Percentiles rank a stretch among this genome's conserved stretches.
These are phyloP conservation scores for Aureobasidium zeae DNA, from an alignment of 2,329 filamentous ascomycete genomes.

Conservation along the genomic window DNA sequence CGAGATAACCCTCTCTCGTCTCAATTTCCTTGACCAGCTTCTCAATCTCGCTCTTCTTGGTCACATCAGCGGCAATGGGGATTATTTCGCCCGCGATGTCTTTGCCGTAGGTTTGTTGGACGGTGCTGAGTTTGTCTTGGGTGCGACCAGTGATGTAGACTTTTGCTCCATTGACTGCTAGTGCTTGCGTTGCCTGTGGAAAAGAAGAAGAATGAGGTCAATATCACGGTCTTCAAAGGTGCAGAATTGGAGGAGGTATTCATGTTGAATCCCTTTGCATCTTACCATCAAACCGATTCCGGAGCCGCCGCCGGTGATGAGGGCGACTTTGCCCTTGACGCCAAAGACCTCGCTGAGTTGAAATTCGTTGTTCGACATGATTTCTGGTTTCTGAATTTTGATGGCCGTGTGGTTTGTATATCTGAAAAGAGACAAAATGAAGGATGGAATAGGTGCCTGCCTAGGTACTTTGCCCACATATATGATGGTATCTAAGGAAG, in stretches of 20 bases:
- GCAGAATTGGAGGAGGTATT: conserved; percentile 21
- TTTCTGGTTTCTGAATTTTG: too few relatives aligned
- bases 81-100: conserved; percentile 39
- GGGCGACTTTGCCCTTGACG: conserved; percentile 32
- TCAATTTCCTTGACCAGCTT: conserved; percentile 35
- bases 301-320: conserved; percentile 39
- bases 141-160: conserved; percentile 42
- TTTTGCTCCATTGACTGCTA: conserved; percentile 30
- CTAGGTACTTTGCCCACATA: not conserved
- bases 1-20: conserved; percentile 36
- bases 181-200: conserved; percentile 30
- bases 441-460: too few relatives aligned
- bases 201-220: too few relatives aligned
- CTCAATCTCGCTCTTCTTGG: conserved; percentile 36
- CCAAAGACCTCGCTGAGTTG: conserved; percentile 28
- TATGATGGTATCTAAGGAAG: conserved; percentile 6
- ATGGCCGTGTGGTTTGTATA: not conserved
- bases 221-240: too few relatives aligned
- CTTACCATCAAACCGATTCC: conserved; percentile 38
- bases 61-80: conserved; percentile 36
- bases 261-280: conserved; percentile 21
- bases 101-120: conserved; percentile 36
- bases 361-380: conserved; percentile 24
- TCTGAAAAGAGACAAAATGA: not conserved
- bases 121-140: conserved; percentile 39